A percentile compares a stretch with the other conserved stretches of the same genome.
Evolutionary conservation across 2,329 filamentous ascomycete genomes (phyloP).

Genomic region (Aspergillus carbonarius): DNA sequence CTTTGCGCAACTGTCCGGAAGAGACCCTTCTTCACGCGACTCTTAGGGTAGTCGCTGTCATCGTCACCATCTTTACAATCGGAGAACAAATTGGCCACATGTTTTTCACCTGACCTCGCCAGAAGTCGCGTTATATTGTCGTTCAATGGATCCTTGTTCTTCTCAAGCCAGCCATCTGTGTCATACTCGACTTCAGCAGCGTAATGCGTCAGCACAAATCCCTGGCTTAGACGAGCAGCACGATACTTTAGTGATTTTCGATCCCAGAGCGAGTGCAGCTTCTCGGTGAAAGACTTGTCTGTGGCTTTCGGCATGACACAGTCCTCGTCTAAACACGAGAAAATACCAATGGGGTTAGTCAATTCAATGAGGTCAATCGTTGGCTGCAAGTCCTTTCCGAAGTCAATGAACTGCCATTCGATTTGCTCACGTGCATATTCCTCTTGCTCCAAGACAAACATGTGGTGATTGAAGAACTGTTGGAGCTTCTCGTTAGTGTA

Average conservation of each 20-base stretch:
- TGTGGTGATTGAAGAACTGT: constrained; percentile 99
- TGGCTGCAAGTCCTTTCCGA: constrained; percentile 92
- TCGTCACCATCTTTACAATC: constrained; percentile 86
- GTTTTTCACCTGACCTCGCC: constrained; percentile 75
- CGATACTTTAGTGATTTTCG: constrained; percentile 94
- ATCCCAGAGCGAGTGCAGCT: constrained; percentile 95
- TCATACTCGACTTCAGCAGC: constrained; percentile 97
- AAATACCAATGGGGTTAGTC: constrained; percentile 95
- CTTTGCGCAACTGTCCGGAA: constrained; percentile 96
- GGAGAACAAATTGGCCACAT: constrained; percentile 79
- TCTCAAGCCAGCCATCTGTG: constrained; percentile 92
- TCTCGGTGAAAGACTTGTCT: constrained; percentile 95
- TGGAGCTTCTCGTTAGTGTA: constrained; percentile 99
- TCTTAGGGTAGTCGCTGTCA: constrained; percentile 65
- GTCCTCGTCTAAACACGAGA: constrained; percentile 96
- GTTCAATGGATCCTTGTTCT: constrained; percentile 98
- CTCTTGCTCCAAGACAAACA: constrained; percentile 98
- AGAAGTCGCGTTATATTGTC: constrained; percentile 93
- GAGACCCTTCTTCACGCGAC: constrained; percentile 90
- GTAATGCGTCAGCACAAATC: constrained; percentile 95
- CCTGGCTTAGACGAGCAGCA: constrained; percentile 80
- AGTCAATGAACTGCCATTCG: constrained; percentile 99
- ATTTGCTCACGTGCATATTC: constrained; percentile 97
- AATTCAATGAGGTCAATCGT: constrained; percentile 97
- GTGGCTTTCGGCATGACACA: constrained; percentile 99